A percentile compares a stretch with the other conserved stretches of the same genome.
Conservation (phyloP, 345 rosid species). For the Populus euphratica region DNA sequence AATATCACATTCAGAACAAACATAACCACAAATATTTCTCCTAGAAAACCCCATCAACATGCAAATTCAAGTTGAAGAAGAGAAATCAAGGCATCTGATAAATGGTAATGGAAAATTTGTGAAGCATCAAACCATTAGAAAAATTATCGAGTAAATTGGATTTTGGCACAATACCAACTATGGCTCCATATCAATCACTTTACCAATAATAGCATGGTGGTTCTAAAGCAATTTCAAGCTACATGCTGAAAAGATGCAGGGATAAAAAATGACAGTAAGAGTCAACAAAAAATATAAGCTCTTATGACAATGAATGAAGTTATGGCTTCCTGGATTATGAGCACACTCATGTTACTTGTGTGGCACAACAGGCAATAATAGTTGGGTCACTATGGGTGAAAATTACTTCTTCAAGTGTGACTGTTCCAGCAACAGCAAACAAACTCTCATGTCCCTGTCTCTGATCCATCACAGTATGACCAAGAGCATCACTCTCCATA, state of each 20-base stretch:
- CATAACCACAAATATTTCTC: not conserved
- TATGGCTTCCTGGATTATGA: not conserved
- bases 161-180: not conserved
- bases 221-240: not conserved
- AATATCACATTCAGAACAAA: not conserved
- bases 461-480: constrained; percentile 97
- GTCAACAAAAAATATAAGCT: not conserved
- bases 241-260: not conserved
- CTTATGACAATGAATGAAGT: not conserved
- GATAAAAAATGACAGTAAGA: too few relatives aligned
- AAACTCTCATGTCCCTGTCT: constrained; percentile 91
- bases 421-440: constrained; percentile 81
- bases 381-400: constrained; percentile 4
- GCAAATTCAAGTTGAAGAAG: not conserved
- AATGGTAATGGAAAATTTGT: not conserved
- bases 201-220: too few relatives aligned
- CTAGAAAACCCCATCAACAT: not conserved
- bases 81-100: not conserved
- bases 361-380: not conserved
- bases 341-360: not conserved
- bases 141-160: not conserved
- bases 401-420: constrained; percentile 88
- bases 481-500: constrained; percentile 98
- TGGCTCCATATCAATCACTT: not conserved
- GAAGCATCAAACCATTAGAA: not conserved